phyloP scores from a whole-genome alignment of 768 basidiomycete genomes.

The Lentinula guzmanii region DNA sequence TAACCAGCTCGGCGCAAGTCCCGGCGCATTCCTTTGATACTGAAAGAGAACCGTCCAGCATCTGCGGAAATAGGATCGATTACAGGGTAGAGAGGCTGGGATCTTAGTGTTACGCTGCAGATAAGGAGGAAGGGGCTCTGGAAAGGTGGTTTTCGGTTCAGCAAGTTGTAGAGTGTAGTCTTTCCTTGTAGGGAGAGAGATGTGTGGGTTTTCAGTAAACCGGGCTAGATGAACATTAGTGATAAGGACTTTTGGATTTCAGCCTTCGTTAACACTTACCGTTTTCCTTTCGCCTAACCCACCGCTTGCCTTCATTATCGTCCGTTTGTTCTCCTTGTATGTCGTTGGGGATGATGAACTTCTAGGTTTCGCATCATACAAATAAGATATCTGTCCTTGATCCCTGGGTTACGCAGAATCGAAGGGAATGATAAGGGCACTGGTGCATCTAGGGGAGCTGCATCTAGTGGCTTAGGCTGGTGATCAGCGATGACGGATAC shows the following conservation, averaged over 20 bases:
- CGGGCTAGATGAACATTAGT: slow-evolving; percentile 36
- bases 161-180: slow-evolving; percentile 49
- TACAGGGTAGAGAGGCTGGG: slow-evolving; percentile 35
- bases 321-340: slow-evolving; percentile 41
- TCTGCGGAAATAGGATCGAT: slow-evolving; percentile 51
- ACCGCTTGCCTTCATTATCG: slow-evolving; percentile 74
- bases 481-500: not conserved
- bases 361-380: slow-evolving; percentile 22
- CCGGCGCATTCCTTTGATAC: slow-evolving; percentile 69
- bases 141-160: slow-evolving; percentile 54
- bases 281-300: slow-evolving; percentile 72
- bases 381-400: slow-evolving; percentile 48
- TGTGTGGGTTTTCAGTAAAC: slow-evolving; percentile 69
- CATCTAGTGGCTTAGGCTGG: not conserved
- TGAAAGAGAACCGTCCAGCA: slow-evolving; percentile 72
- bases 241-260: not conserved
- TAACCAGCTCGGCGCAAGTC: slow-evolving; percentile 58
- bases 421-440: slow-evolving; percentile 69
- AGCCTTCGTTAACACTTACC: slow-evolving; percentile 32
- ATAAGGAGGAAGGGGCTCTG: slow-evolving; percentile 67
- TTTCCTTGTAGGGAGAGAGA: slow-evolving; percentile 51
- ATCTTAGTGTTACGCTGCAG: slow-evolving; percentile 56
- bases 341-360: slow-evolving; percentile 9
- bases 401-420: slow-evolving; percentile 53
- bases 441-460: slow-evolving; percentile 13